Evolutionary conservation across 1,284 basidiomycete species (phyloP).

Genomic region (Pseudozyma sp.): DNA sequence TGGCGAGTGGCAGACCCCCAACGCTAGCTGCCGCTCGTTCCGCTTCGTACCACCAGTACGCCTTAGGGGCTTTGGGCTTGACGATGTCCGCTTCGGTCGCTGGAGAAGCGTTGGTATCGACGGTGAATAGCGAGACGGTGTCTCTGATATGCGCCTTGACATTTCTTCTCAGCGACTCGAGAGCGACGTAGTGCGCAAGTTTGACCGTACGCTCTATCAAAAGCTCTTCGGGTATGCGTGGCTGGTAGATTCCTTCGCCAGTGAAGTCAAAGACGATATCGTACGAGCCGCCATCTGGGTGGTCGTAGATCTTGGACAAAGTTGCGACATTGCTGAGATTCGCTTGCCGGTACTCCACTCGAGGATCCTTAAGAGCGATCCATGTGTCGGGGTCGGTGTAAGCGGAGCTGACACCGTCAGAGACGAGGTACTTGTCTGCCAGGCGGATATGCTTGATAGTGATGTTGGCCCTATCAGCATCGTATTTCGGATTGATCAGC

Average conservation of each 20-base stretch:
- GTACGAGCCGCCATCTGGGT: slow-evolving; percentile 34
- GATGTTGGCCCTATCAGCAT: slow-evolving; percentile 8
- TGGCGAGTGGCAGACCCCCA: slow-evolving; percentile 41
- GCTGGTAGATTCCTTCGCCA: slow-evolving; percentile 44
- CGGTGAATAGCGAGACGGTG: slow-evolving; percentile 44
- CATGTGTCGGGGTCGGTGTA: slow-evolving; percentile 45
- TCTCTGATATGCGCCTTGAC: slow-evolving; percentile 57
- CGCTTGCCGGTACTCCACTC: slow-evolving; percentile 56
- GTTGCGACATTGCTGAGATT: slow-evolving; percentile 42
- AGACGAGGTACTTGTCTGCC: slow-evolving; percentile 55
- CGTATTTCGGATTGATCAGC: slow-evolving; percentile 21
- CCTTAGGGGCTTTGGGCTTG: slow-evolving; percentile 34
- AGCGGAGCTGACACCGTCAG: slow-evolving; percentile 31
- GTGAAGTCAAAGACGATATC: slow-evolving; percentile 60
- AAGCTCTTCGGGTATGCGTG: slow-evolving; percentile 42
- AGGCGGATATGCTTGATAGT: slow-evolving; percentile 48
- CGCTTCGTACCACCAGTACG: slow-evolving; percentile 59
- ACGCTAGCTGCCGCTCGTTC: slow-evolving; percentile 53
- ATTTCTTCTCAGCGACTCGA: slow-evolving; percentile 20
- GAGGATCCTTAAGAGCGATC: slow-evolving; percentile 41
- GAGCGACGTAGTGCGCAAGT: slow-evolving; percentile 42
- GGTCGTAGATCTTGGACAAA: slow-evolving; percentile 33
- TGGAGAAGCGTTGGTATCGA: slow-evolving; percentile 34
- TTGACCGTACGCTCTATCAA: slow-evolving; percentile 54
- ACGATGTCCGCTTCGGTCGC: slow-evolving; percentile 37